These are phyloP conservation scores for Brettanomyces anomalus DNA, from an alignment of 805 yeast genomes.

Conservation along the genomic window DNA sequence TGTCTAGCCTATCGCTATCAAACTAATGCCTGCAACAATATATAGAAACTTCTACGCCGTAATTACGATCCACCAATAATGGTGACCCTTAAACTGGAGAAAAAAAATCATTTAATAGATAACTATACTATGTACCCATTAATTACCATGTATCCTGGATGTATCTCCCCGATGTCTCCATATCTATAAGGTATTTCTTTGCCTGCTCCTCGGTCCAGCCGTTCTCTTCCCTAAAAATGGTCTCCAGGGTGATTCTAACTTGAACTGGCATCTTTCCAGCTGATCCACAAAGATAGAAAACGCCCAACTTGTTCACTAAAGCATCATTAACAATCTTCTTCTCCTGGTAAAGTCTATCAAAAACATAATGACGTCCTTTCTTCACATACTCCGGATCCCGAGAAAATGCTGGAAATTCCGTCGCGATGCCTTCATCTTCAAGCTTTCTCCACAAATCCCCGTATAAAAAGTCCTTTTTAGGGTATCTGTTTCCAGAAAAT, in stretches of 20 bases:
- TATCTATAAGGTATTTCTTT: slow-evolving; percentile 36
- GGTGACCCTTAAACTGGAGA: no score
- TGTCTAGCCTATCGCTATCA: not conserved
- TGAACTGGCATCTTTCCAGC: slow-evolving; percentile 86
- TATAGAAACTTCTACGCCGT: no score
- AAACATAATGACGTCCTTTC: slow-evolving; percentile 56
- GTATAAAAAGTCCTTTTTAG: slow-evolving; percentile 61
- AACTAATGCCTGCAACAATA: not conserved
- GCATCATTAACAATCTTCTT: slow-evolving; percentile 41
- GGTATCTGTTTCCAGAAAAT: slow-evolving; percentile 68
- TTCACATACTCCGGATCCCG: slow-evolving; percentile 29
- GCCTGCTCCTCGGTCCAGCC: slow-evolving; percentile 37
- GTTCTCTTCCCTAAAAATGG: slow-evolving; percentile 41
- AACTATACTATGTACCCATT: not conserved
- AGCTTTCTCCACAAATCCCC: slow-evolving; percentile 41
- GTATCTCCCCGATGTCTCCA: slow-evolving; percentile 62
- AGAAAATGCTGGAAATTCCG: slow-evolving; percentile 38
- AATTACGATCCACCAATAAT: no score
- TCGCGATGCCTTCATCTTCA: slow-evolving; percentile 26
- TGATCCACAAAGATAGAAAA: slow-evolving; percentile 81
- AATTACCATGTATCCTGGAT: slow-evolving; percentile 82
- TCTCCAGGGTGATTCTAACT: slow-evolving; percentile 70
- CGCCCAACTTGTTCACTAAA: slow-evolving; percentile 45
- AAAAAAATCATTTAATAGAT: not conserved
- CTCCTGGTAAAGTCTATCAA: slow-evolving; percentile 53